Base-by-base conservation (phyloP, 768 basidiomycete species). In the Boletus pseudo-olivaceus region DNA sequence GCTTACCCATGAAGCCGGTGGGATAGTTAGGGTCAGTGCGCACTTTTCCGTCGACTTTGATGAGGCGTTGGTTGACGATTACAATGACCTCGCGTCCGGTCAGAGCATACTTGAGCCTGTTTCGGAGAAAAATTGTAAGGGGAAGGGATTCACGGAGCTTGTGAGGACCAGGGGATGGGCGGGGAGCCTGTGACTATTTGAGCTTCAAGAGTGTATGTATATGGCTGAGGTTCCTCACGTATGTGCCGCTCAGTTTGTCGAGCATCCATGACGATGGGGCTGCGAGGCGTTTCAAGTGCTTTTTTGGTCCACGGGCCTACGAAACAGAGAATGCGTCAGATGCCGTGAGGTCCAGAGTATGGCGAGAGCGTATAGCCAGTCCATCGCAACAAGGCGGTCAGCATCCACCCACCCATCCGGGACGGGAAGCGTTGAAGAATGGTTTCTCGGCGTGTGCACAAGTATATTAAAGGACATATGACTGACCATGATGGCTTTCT, bases 251-350 rank as follows among this genome's bases (percentile, higher is more conserved):
- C 67, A 99, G 77, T 80, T 99, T 99, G 82, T 98, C 93, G 60
- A 99, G 83, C 95, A 99, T 98, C 97, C 97, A 99, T 79, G 93
- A 89, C 44, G 93, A 96, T 60, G 97, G 97, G 58, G 97, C 97
- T 63, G 87, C 86, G 56, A 98, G 84, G 70, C 96, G 90, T 84
- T 98, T 98, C 80, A 98, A 84, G 73, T 98, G 95, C 78, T 97
- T 97, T 88, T 91, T 97, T 61, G 95, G 95, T 86, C 95, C 95
- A 75, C 95, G 88, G 71, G 84, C 93, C 95, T 97, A 63, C 20
- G 63, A 62, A 62, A 68, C 42, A 47, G 35, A 48, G 32, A 53
- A 53, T 4, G 46, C 14, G 44, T 72, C 32, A 72, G 56, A 44
- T 50, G 30, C 12, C 19, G 9, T 29, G 49, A 47, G 11, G 41